Evolutionary conservation across 352 stramenopile genomes (phyloP), one percentile per base, ranked within the genome.

Genomic region (Phytopythium aichiense): DNA sequence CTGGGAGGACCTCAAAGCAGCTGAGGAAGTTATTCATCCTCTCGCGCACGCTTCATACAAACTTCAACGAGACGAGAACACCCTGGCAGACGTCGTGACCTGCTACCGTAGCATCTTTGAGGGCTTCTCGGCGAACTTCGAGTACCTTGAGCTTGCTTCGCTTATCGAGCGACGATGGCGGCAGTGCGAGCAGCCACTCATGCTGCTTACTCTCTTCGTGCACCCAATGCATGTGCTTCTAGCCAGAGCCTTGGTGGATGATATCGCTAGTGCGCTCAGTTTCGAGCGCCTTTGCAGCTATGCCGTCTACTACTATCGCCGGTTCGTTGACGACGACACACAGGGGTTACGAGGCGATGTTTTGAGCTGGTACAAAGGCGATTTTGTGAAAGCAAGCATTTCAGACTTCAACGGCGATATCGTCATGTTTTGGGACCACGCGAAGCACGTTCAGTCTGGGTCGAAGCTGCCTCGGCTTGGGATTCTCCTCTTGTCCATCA

Each of bases 391-490:
- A 13, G 35, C 35, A 13, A 38, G 8, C 12, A 15, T 38, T 15
- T 15, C 35, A 38, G 35, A 38, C 12, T 9, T 38, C 35, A 38
- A 38, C 12, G 12, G 35, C 8, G 35, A 38, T 7, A 38, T 38
- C 35, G 35, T 38, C 35, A 1, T 1, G 2, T 52, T 45, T 48
- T 15, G 5, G 37, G 25, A 50, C 11, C 6, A 60, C n/a, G 3
- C 8, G 58, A 45, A 35, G 1, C 43, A 33, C 5, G 30, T 38
- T 23, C n/a, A 57, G 13, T 9, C 49, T 18, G 55, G 20, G 13
- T 38, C 43, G 22, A 66, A 66, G 45, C 42, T 71, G 4, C 43
- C 64, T 15, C 4, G 57, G 33, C 59, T 76, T 37, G 61, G 54
- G 13, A 38, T 68, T 6, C 33, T 31, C 9, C 33, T 69, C 8